phyloP scores from a whole-genome alignment of 2,329 filamentous ascomycete genomes.

The Fragosphaeria purpurea region DNA sequence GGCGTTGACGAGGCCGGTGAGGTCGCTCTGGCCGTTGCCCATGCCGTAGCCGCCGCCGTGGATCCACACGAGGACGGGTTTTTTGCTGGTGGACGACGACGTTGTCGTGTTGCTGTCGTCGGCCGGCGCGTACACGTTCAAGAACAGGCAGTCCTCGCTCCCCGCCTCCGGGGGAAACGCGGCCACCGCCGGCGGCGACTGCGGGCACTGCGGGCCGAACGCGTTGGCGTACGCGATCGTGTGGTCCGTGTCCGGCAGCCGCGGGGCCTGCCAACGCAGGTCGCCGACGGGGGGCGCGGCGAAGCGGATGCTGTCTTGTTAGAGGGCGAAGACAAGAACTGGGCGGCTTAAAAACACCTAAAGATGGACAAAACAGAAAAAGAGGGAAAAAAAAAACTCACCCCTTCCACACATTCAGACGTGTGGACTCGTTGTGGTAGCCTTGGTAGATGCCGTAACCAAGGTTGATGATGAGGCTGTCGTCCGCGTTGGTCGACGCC shows the following conservation, averaged over 20 bases:
- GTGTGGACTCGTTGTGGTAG: neutral
- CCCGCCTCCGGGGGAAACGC: neutral
- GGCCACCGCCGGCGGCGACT: neutral
- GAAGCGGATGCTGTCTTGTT: neutral
- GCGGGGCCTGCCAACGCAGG: constrained; percentile 3
- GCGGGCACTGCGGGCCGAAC: neutral
- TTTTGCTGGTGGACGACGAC: constrained; percentile 24
- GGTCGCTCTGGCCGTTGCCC: constrained; percentile 13
- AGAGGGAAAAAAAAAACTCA: no score
- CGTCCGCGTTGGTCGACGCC: constrained; percentile 8
- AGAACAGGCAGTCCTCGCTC: constrained; percentile 32
- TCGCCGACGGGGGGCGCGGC: neutral
- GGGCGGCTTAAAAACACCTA: no score
- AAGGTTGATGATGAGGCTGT: constrained; percentile 1
- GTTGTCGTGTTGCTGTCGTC: constrained; percentile 2
- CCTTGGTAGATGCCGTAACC: constrained; percentile 6
- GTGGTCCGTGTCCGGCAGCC: neutral
- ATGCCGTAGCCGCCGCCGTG: constrained; percentile 23
- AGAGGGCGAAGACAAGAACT: no score
- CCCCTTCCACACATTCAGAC: constrained; percentile 1
- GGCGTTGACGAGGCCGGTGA: constrained; percentile 16
- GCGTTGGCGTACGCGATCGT: neutral
- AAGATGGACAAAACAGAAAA: no score
- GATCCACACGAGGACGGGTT: constrained; percentile 45
- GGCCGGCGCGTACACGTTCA: constrained; percentile 34